These are phyloP conservation scores for Lichina pygmaea DNA, from an alignment of 495 filamentous ascomycete genomes.

Conservation along the genomic window DNA sequence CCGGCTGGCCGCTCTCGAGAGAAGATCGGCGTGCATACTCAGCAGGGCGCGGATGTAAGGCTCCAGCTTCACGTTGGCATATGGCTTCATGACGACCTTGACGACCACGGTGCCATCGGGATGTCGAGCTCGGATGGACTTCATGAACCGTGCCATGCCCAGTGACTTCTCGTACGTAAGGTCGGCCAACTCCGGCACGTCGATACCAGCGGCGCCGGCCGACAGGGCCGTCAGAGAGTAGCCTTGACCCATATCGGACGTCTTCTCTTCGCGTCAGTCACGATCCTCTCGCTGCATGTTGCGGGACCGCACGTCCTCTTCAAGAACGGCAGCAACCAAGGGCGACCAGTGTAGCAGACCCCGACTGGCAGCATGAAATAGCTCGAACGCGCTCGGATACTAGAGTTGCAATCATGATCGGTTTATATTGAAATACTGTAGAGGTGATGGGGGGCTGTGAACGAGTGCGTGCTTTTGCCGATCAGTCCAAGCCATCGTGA, in stretches of 20 bases:
- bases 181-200: slow-evolving; percentile 74
- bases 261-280: no score
- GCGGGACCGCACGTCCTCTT: neutral
- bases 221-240: slow-evolving; percentile 81
- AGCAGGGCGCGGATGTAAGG: slow-evolving; percentile 48
- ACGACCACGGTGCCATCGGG: slow-evolving; percentile 74
- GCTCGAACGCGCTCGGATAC: no score
- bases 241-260: slow-evolving; percentile 60
- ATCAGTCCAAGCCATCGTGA: no score
- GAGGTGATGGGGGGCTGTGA: no score
- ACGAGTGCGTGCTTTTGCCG: no score
- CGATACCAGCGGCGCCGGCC: slow-evolving; percentile 73
- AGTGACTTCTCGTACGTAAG: slow-evolving; percentile 78
- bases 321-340: no score
- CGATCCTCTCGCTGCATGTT: slow-evolving; percentile 3
- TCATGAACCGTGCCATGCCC: slow-evolving; percentile 88
- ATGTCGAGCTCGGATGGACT: slow-evolving; percentile 74
- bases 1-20: neutral
- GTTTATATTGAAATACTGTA: no score
- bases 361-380: no score
- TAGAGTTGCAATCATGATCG: no score
- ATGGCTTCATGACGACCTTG: slow-evolving; percentile 87
- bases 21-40: slow-evolving; percentile 20
- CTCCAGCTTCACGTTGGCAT: slow-evolving; percentile 43
- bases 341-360: no score